Percentiles rank a stretch among this genome's conserved stretches.
phyloP scores from a whole-genome alignment of 2,329 filamentous ascomycete species.

The Aspergillus neoniger region DNA sequence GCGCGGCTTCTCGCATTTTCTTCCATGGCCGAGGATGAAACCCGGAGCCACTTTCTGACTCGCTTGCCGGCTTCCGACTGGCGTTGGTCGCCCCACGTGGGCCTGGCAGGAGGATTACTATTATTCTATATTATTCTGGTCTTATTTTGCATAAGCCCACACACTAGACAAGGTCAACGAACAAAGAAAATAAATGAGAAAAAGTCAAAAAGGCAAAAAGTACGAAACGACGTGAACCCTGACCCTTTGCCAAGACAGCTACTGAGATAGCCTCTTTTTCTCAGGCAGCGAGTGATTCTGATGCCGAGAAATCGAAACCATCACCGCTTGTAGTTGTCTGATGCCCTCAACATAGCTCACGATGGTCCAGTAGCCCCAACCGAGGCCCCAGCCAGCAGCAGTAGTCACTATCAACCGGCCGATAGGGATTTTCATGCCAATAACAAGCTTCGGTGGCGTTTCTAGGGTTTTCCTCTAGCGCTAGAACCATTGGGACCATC shows the following conservation, averaged over 20 bases:
- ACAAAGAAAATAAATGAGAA: too few species aligned
- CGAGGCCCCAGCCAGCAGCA: neutral
- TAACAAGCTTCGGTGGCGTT: conserved; percentile 3
- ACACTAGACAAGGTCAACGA: too few species aligned
- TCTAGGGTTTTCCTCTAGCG: neutral
- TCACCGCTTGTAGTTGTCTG: too few species aligned
- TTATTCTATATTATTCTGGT: too few species aligned
- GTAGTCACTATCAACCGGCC: neutral
- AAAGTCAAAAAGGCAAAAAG: too few species aligned
- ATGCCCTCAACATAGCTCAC: too few species aligned
- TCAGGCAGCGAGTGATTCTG: too few species aligned
- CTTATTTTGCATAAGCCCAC: too few species aligned
- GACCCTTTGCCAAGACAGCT: too few species aligned
- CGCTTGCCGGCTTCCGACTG: neutral
- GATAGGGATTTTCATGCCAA: neutral
- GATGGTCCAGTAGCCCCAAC: neutral
- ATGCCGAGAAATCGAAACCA: too few species aligned
- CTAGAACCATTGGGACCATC: neutral
- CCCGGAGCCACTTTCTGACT: conserved; percentile 1
- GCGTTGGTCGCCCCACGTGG: neutral
- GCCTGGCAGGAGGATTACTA: neutral
- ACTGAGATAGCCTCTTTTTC: too few species aligned
- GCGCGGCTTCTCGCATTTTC: neutral
- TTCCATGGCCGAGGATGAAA: neutral
- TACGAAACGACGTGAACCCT: too few species aligned